phyloP scores from a whole-genome alignment of 1,284 basidiomycete genomes.

The Tilletiaria anomala region DNA sequence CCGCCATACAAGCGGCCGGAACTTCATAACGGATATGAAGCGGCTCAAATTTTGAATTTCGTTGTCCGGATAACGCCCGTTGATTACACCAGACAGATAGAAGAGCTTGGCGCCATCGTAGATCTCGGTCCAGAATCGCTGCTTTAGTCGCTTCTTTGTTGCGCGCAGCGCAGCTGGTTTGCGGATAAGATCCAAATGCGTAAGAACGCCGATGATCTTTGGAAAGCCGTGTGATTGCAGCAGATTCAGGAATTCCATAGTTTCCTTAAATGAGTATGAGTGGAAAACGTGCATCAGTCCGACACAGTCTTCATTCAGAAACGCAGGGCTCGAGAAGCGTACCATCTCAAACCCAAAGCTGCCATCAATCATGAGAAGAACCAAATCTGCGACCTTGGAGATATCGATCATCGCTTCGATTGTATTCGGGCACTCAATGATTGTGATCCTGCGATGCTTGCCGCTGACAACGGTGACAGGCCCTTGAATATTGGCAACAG shows the following conservation, averaged over 20 bases:
- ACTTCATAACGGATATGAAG: constrained; percentile 97
- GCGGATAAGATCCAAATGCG: constrained; percentile 94
- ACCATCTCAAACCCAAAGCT: constrained; percentile 99
- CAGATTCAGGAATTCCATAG: constrained; percentile 95
- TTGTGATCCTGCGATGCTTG: constrained; percentile 81
- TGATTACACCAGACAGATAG: constrained; percentile 92
- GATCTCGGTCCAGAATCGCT: constrained; percentile 99
- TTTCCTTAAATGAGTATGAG: constrained; percentile 53
- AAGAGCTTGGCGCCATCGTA: constrained; percentile 97
- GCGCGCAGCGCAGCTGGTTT: constrained; percentile 71
- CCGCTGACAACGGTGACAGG: constrained; percentile 86
- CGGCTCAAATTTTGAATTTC: constrained; percentile 84
- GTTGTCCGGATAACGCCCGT: constrained; percentile 91
- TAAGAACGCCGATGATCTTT: constrained; percentile 90
- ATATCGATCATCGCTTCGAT: constrained; percentile 97
- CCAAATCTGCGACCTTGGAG: constrained; percentile 87
- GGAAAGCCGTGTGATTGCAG: constrained; percentile 95
- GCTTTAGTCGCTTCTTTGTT: constrained; percentile 90
- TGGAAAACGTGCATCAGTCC: neutral
- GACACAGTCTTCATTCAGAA: neutral
- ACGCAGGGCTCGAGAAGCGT: constrained; percentile 17
- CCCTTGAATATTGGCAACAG: constrained; percentile 72
- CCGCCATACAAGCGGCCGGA: constrained; percentile 88
- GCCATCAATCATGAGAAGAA: constrained; percentile 92
- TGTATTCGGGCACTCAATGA: constrained; percentile 95